phyloP scores from a whole-genome alignment of 2,329 filamentous ascomycete genomes.

The Helminthosporium solani region DNA sequence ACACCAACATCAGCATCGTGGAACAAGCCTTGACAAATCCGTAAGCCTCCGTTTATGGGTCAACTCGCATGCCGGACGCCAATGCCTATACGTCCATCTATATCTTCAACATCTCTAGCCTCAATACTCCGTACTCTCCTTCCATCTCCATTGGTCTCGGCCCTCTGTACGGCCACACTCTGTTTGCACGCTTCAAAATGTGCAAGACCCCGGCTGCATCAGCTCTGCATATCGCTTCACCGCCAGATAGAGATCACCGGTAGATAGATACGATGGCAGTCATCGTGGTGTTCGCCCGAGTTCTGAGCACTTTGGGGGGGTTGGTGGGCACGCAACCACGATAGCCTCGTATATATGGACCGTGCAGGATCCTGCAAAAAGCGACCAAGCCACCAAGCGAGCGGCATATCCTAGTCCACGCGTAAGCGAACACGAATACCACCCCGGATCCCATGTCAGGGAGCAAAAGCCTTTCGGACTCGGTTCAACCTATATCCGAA shows the following conservation, averaged over 20 bases:
- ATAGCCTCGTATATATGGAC: not conserved
- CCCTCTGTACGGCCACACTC: not conserved
- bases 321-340: not conserved
- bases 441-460: not conserved
- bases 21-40: not conserved
- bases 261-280: not conserved
- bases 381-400: too few species aligned
- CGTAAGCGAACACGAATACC: constrained; percentile 2
- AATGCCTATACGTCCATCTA: too few species aligned
- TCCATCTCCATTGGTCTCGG: not conserved
- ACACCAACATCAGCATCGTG: constrained; percentile 3
- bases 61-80: too few species aligned
- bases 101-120: not conserved
- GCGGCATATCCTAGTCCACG: not conserved
- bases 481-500: constrained; percentile 12
- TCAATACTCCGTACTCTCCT: not conserved
- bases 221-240: constrained; percentile 2
- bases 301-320: not conserved
- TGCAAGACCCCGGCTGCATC: not conserved
- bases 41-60: not conserved
- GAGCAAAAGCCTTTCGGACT: constrained; percentile 3
- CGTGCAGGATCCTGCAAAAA: not conserved
- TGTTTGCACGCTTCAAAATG: not conserved
- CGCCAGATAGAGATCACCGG: not conserved
- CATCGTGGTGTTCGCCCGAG: not conserved